Percentiles rank a stretch among this genome's conserved stretches.
Evolutionary conservation across 2,329 filamentous ascomycete genomes (phyloP).

Genomic region (Penicillium sp.): DNA sequence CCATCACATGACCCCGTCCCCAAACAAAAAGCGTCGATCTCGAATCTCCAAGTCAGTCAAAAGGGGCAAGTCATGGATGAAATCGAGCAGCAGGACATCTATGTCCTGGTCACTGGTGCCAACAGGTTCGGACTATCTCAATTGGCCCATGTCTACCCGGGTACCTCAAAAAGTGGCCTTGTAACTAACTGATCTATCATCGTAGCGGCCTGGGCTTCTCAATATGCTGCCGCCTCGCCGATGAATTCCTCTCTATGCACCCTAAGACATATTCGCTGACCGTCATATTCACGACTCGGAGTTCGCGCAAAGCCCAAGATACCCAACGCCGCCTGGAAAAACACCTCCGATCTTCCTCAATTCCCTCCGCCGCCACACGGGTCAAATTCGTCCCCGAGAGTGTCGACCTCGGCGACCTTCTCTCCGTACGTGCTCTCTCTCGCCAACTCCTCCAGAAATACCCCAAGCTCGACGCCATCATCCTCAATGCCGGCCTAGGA

Average conservation of each 20-base stretch:
- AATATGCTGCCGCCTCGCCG: conserved; percentile 76
- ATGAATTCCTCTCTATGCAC: conserved; percentile 73
- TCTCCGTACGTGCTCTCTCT: conserved; percentile 52
- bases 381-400: conserved; percentile 53
- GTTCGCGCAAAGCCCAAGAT: conserved; percentile 64
- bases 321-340: conserved; percentile 61
- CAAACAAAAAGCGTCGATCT: conserved; percentile 4
- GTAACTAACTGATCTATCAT: conserved; percentile 4
- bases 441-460: conserved; percentile 48
- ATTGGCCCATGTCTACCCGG: background rate
- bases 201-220: conserved; percentile 78
- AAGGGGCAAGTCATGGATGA: conserved; percentile 14
- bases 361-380: conserved; percentile 39
- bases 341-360: conserved; percentile 51
- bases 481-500: conserved; percentile 85
- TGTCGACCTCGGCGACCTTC: conserved; percentile 54
- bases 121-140: conserved; percentile 62
- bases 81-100: conserved; percentile 24
- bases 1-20: conserved; percentile 13
- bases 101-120: conserved; percentile 72
- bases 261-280: conserved; percentile 65
- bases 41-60: conserved; percentile 2
- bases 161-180: background rate
- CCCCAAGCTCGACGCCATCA: conserved; percentile 68
- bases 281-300: conserved; percentile 79